Conservation (phyloP, 1,139 yeast genomes). For the Taphrina sp. region DNA sequence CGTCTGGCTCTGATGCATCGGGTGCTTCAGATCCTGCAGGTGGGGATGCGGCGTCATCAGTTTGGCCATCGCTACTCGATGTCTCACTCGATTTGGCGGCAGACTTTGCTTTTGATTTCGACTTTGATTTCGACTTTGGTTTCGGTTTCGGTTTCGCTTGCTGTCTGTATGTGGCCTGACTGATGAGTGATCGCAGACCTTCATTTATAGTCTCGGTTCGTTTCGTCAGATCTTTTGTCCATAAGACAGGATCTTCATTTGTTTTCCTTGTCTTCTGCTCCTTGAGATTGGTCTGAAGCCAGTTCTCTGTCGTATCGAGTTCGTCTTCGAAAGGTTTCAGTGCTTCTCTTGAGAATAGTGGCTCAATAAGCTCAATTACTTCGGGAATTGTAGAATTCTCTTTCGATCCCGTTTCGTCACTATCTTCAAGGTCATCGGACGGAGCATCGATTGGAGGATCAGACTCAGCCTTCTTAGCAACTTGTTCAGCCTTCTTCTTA, state of each 20-base stretch:
- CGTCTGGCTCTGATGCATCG: neutral
- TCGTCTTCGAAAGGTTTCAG: constrained; percentile 22
- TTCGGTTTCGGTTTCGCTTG: constrained; percentile 15
- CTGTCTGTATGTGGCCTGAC: constrained; percentile 5
- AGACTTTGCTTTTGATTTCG: constrained; percentile 2
- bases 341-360: constrained; percentile 30
- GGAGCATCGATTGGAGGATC: neutral
- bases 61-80: too few species aligned
- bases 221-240: constrained; percentile 1
- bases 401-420: neutral
- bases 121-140: neutral
- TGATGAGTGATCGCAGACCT: constrained; percentile 10
- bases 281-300: constrained; percentile 31
- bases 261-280: constrained; percentile 30
- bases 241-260: constrained; percentile 28
- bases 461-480: constrained; percentile 6
- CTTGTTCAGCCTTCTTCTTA: constrained; percentile 20
- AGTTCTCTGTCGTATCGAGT: constrained; percentile 26
- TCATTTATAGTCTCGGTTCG: constrained; percentile 8
- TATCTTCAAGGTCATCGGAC: constrained; percentile 14
- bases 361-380: constrained; percentile 19
- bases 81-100: too few species aligned
- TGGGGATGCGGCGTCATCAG: too few species aligned
- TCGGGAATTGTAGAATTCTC: neutral
- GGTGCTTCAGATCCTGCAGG: neutral